Evolutionary conservation across 2,329 filamentous ascomycete genomes (phyloP).

Genomic region (Tolypocladium ovalisporum): DNA sequence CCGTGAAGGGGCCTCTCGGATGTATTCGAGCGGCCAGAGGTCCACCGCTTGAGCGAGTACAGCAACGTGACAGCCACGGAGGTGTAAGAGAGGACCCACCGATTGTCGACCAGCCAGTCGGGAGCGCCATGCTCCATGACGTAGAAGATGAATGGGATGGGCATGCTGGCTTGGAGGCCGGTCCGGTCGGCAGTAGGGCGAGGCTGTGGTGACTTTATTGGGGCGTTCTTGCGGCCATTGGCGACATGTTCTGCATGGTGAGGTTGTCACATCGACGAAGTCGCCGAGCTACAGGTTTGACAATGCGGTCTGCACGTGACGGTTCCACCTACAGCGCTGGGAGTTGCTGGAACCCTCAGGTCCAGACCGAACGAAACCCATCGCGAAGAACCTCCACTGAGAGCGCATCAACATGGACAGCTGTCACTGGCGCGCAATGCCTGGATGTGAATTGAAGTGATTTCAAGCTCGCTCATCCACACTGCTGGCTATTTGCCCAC

Average conservation of each 20-base stretch:
- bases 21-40: slow-evolving; percentile 61
- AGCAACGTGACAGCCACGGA: slow-evolving; percentile 25
- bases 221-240: background rate
- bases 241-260: background rate
- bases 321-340: background rate
- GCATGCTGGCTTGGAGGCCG: slow-evolving; percentile 26
- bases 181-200: background rate
- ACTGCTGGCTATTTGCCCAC: background rate
- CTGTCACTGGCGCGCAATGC: background rate
- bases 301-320: background rate
- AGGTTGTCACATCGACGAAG: no score
- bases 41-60: slow-evolving; percentile 57
- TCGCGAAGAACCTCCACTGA: background rate
- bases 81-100: slow-evolving; percentile 29
- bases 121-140: slow-evolving; percentile 38
- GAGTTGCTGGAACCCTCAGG: background rate
- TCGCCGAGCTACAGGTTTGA: background rate
- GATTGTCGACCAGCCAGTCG: slow-evolving; percentile 33
- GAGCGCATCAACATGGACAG: background rate
- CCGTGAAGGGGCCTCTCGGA: slow-evolving; percentile 83
- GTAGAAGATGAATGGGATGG: slow-evolving; percentile 38
- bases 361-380: no score
- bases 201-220: slow-evolving; percentile 1
- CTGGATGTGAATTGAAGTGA: no score
- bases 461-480: background rate